phyloP scores from a whole-genome alignment of 2,329 filamentous ascomycete species.

The Scedosporium minutisporum region DNA sequence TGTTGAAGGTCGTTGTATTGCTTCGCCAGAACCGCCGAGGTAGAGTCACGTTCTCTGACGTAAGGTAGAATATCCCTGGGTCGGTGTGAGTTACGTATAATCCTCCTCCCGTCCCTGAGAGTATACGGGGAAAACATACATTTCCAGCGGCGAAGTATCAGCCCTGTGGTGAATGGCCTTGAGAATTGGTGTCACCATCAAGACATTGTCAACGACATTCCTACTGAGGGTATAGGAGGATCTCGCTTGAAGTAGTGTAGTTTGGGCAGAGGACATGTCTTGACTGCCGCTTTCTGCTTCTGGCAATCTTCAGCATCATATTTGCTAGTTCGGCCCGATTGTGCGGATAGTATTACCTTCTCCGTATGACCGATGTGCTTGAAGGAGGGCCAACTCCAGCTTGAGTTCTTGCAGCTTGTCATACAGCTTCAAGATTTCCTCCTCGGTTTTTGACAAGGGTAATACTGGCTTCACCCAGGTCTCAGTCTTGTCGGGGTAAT shows the following conservation, averaged over 20 bases:
- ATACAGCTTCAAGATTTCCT: constrained; percentile 57
- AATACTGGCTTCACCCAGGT: constrained; percentile 15
- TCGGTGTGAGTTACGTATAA: background rate
- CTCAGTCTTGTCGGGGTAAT: background rate
- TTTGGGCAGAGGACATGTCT: constrained; percentile 48
- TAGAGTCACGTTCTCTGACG: constrained; percentile 56
- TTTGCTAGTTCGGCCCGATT: constrained; percentile 3
- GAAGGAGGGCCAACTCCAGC: constrained; percentile 60
- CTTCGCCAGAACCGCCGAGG: constrained; percentile 54
- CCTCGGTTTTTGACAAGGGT: constrained; percentile 56
- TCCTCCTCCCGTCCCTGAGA: background rate
- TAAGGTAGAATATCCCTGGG: constrained; percentile 56
- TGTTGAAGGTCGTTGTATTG: constrained; percentile 44
- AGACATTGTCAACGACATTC: constrained; percentile 56
- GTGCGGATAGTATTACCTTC: background rate
- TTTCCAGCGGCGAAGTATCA: constrained; percentile 55
- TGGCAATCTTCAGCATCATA: background rate
- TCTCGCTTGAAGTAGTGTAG: constrained; percentile 59
- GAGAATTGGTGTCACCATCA: constrained; percentile 66
- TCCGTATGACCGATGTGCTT: constrained; percentile 27
- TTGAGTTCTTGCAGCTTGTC: constrained; percentile 62
- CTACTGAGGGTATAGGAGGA: constrained; percentile 61
- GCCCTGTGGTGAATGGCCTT: constrained; percentile 65
- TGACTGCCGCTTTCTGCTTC: constrained; percentile 34
- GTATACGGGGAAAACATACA: constrained; percentile 33